A percentile compares a stretch with the other conserved stretches of the same genome.
Conservation (phyloP, 2,329 filamentous ascomycete species). For the Microcyclosporella mali region DNA sequence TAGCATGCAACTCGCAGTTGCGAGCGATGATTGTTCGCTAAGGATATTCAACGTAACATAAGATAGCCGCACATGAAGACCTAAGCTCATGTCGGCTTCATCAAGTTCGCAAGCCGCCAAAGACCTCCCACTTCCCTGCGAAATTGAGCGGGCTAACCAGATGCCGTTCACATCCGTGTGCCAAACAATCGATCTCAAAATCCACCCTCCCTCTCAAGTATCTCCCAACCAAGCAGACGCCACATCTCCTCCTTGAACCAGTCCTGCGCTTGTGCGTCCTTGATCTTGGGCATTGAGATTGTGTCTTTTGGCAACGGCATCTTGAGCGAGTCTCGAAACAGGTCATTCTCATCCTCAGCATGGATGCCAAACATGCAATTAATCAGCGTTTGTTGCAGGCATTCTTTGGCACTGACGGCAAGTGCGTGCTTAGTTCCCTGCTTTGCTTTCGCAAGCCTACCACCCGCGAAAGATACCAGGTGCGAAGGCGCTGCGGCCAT, state of each 20-base stretch:
- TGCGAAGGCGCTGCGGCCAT: constrained; percentile 36
- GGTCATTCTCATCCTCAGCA: constrained; percentile 27
- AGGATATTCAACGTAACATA: constrained; percentile 27
- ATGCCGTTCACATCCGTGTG: too few species aligned
- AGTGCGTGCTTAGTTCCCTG: constrained; percentile 30
- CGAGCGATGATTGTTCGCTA: constrained; percentile 38
- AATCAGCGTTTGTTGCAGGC: constrained; percentile 42
- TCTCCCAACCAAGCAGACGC: constrained; percentile 54
- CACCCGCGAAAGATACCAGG: constrained; percentile 19
- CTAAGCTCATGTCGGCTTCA: too few species aligned
- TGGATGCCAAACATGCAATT: constrained; percentile 38
- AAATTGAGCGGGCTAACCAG: too few species aligned
- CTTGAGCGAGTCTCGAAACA: constrained; percentile 38
- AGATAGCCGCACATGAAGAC: too few species aligned
- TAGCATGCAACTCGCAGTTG: constrained; percentile 32
- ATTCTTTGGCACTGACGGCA: constrained; percentile 34
- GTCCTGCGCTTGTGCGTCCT: constrained; percentile 39
- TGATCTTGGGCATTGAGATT: constrained; percentile 31
- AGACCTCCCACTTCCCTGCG: too few species aligned
- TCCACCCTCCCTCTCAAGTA: constrained; percentile 26
- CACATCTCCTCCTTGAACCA: constrained; percentile 55
- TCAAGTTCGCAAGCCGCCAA: too few species aligned
- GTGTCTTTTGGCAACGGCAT: constrained; percentile 31
- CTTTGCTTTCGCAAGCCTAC: constrained; percentile 22
- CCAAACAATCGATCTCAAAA: background rate